Conservation (phyloP, 2,329 filamentous ascomycete species). For the Didymella sp. region DNA sequence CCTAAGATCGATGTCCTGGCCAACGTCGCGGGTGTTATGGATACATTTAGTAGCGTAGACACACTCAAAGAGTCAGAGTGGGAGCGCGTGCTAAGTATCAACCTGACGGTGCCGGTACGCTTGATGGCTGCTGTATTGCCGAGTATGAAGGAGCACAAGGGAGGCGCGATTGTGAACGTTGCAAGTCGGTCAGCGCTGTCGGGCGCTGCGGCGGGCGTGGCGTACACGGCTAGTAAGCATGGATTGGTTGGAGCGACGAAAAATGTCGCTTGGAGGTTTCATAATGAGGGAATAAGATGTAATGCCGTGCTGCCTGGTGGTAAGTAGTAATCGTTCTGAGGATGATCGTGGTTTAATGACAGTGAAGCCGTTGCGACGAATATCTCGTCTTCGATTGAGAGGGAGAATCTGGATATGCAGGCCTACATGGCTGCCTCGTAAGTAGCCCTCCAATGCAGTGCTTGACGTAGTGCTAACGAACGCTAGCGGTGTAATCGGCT, state of each 20-base stretch:
- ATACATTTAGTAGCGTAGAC: constrained; percentile 52
- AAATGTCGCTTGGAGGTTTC: constrained; percentile 57
- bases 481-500: background rate
- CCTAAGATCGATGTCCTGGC: constrained; percentile 51
- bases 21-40: constrained; percentile 56
- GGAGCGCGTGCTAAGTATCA: constrained; percentile 52
- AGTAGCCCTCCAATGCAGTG: background rate
- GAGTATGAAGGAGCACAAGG: constrained; percentile 50
- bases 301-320: constrained; percentile 56
- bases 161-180: constrained; percentile 55
- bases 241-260: constrained; percentile 56
- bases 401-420: constrained; percentile 29
- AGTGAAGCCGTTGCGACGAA: constrained; percentile 13
- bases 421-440: constrained; percentile 33
- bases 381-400: constrained; percentile 33
- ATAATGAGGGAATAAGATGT: constrained; percentile 55
- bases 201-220: constrained; percentile 53
- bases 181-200: constrained; percentile 38
- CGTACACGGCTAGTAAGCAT: constrained; percentile 57
- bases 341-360: too few species aligned
- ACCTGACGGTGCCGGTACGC: constrained; percentile 54
- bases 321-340: constrained; percentile 21
- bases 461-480: background rate
- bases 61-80: constrained; percentile 50
- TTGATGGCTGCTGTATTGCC: constrained; percentile 56